Evolutionary conservation across 2,329 filamentous ascomycete species (phyloP), one percentile per base, ranked within the genome.

Genomic region (Penicillium sp.): DNA sequence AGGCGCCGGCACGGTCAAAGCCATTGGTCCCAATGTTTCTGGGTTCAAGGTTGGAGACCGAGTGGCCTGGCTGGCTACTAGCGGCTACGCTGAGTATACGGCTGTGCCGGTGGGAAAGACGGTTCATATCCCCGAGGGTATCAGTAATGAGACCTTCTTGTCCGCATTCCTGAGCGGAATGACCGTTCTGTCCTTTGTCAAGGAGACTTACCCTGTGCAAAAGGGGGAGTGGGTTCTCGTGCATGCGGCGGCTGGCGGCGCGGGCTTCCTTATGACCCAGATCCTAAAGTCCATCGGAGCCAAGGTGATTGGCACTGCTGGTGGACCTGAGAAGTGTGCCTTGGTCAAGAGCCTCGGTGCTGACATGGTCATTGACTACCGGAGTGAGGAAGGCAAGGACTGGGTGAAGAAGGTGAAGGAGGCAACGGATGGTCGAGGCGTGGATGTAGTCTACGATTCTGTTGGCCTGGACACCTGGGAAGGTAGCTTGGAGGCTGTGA

Each of bases 381-480:
- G 87, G 67, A 69, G 95, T 47, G 85, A 93, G 58, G 85, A 88
- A 46, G 82, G 81, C 52, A 77, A 92, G 29, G 85, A 92, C 37
- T 74, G 75, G 59, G 81, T 92, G 38, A 85, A 93, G 48, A 74
- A 74, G 57, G 73, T 95, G 41, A 94, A 94, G 57, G 88, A 95
- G 71, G 79, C 85, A 32, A 95, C 87, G 0, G 76, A 71, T 2
- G 82, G 82, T 0, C 68, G 79, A 42, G 89, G 89, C 6, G 80
- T 83, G 2, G 76, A 79, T 47, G 86, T 82, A 7, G 82, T 94
- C 17, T 93, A 87, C 59, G 88, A 95, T 59, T 84, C 85, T 4
- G 85, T 95, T 2, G 89, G 88, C 9, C 86, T 86, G 68, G 74
- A 75, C 32, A 95, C 89, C 0, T 94, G 92, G 66, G 85, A 95